Conservation (phyloP, 441 rosid species). For the Lepidium campestre region DNA sequence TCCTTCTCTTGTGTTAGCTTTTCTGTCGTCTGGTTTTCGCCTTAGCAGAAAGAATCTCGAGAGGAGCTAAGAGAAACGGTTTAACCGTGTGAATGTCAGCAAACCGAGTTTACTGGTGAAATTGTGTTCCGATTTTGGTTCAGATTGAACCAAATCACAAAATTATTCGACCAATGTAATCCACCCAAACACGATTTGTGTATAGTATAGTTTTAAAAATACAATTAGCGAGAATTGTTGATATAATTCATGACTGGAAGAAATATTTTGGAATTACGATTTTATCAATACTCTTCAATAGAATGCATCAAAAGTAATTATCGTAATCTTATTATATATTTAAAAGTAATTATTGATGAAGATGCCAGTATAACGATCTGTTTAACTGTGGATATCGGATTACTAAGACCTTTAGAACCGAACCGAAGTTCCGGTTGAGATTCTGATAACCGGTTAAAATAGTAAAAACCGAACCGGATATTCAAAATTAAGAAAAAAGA, state of each 20-base stretch:
- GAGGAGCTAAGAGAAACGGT: slow-evolving; percentile 31
- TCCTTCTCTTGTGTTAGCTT: slow-evolving; percentile 12
- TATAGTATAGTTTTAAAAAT: background rate
- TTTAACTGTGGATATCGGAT: no score
- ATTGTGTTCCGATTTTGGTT: slow-evolving; percentile 16
- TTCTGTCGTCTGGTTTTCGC: slow-evolving; percentile 29
- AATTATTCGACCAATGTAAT: background rate
- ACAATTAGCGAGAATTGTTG: background rate
- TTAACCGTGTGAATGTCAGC: slow-evolving; percentile 14
- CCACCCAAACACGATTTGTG: background rate
- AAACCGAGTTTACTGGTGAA: background rate
- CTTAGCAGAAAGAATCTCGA: slow-evolving; percentile 31
- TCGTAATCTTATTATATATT: no score
- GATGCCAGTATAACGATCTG: no score
- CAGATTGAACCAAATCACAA: background rate
- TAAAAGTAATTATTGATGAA: no score
- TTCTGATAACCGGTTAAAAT: background rate
- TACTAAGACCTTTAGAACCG: no score
- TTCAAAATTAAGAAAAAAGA: slow-evolving; percentile 2
- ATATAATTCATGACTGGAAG: background rate
- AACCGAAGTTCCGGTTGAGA: slow-evolving; percentile 1
- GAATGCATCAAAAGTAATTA: no score
- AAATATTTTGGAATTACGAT: background rate
- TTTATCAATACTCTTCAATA: no score
- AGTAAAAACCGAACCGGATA: slow-evolving; percentile 1